Evolutionary conservation across 2,329 filamentous ascomycete genomes (phyloP).

Genomic region (Chaetomium strumarium): DNA sequence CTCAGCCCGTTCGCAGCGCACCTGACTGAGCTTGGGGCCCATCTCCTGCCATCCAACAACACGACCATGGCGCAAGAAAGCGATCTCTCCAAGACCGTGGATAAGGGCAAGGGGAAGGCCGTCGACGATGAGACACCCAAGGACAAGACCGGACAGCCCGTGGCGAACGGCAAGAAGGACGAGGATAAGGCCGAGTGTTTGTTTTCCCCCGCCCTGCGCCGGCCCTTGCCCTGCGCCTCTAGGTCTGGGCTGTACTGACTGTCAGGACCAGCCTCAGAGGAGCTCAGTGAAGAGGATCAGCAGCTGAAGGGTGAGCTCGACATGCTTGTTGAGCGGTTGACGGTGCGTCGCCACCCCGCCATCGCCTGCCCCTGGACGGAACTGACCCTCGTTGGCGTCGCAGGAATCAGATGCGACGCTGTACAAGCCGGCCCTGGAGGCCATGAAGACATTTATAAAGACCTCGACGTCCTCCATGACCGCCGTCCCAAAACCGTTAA

Average conservation of each 20-base stretch:
- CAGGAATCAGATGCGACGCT: constrained; percentile 82
- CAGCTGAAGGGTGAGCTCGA: constrained; percentile 97
- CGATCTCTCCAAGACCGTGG: constrained; percentile 73
- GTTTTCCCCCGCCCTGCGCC: constrained; percentile 24
- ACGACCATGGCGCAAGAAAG: constrained; percentile 81
- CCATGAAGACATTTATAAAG: constrained; percentile 98
- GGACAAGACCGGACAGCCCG: constrained; percentile 64
- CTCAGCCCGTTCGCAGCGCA: constrained; percentile 1
- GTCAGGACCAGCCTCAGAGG: constrained; percentile 54
- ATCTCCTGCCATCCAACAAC: constrained; percentile 10
- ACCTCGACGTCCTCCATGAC: constrained; percentile 99
- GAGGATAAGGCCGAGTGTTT: constrained; percentile 55
- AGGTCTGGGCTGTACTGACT: constrained; percentile 29
- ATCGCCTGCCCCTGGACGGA: background rate
- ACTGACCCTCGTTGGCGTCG: constrained; percentile 18
- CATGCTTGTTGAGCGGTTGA: constrained; percentile 93
- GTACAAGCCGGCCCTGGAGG: constrained; percentile 87
- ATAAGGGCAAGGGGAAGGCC: constrained; percentile 97
- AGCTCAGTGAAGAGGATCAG: constrained; percentile 96
- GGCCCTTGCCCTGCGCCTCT: constrained; percentile 18
- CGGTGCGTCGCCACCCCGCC: constrained; percentile 45
- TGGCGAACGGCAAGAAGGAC: constrained; percentile 70
- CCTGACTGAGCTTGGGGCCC: constrained; percentile 12
- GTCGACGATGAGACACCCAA: constrained; percentile 58
- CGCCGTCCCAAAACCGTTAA: constrained; percentile 94